Evolutionary conservation across 306 rosid species (phyloP), one percentile per base, ranked within the genome.

Genomic region (Neltuma alba): DNA sequence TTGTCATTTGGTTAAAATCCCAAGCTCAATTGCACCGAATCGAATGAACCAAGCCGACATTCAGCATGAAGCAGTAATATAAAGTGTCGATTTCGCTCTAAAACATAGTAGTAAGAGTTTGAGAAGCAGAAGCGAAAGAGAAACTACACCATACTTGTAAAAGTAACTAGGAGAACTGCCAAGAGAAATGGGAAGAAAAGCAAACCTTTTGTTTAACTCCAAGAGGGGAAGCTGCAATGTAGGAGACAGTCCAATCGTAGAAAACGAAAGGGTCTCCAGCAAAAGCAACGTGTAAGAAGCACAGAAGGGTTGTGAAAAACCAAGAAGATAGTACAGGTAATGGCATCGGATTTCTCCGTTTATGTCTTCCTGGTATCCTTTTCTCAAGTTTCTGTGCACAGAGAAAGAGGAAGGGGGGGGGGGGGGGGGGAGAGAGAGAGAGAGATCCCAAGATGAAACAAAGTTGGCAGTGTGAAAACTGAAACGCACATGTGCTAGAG

Each of bases 211-310:
- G 96, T 74, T 91, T 88, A 10, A 83, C 70, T 62, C 97, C 98
- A 64, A 94, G 94, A 0, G 97, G 96, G 64, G 92, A 83, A 9
- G 90, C 85, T 6, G 88, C 72, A 78, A 83, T 70, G 87, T 92
- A 94, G 3, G 98, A 89, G 70, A 89, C 91, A 61, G 93, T 80
- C 98, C 98, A 94, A 70, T 94, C 96, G 76, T 61, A 89, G 91
- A 77, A 94, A 70, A 86, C 88, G 58, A 73, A 90, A 41, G 97
- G 96, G 75, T 94, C 98, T 16, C 91, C 87, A 0, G 97, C 89
- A 60, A 89, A 85, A 89, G 84, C 90, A 81, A 83, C 60, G 45
- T 68, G 64, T 5, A 76, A 52, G 62, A 87, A 81, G 73, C 85
- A 89, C 3, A 87, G 63, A 33, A 88, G 81, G 34, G 70, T 45